phyloP scores from a whole-genome alignment of 1,284 basidiomycete genomes.

The Boletus semigastroideus region DNA sequence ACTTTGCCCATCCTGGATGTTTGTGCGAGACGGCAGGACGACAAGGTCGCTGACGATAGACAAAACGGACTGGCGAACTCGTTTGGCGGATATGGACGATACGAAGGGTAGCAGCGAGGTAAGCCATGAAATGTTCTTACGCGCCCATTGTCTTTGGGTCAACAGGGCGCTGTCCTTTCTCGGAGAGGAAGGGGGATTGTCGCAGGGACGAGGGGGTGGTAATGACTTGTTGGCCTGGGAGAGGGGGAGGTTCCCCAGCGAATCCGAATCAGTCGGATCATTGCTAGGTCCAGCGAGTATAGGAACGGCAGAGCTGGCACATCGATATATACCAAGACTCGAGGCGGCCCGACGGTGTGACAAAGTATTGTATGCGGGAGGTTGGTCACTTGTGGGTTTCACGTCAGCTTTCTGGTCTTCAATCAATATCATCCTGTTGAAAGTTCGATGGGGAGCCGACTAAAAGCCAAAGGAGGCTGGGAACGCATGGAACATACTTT shows the following conservation, averaged over 20 bases:
- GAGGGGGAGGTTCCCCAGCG: background rate
- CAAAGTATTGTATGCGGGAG: conserved; percentile 22
- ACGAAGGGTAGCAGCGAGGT: conserved; percentile 32
- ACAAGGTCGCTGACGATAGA: conserved; percentile 50
- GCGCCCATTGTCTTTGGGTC: conserved; percentile 1
- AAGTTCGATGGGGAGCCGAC: background rate
- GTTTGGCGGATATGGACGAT: conserved; percentile 37
- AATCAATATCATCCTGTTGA: background rate
- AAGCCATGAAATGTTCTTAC: conserved; percentile 24
- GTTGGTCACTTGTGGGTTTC: conserved; percentile 8
- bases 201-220: background rate
- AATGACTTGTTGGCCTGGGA: background rate
- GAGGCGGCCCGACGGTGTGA: conserved; percentile 3
- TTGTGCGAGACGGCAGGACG: conserved; percentile 5
- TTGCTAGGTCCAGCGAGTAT: background rate
- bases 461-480: background rate
- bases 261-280: background rate
- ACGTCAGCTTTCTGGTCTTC: background rate
- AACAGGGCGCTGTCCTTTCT: background rate
- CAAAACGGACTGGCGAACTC: conserved; percentile 42
- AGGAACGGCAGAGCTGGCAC: background rate
- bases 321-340: background rate
- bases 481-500: background rate
- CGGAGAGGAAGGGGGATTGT: background rate
- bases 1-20: background rate